A percentile compares a stretch with the other conserved stretches of the same genome.
phyloP scores from a whole-genome alignment of 2,329 filamentous ascomycete genomes.

The Beauveria varroae region DNA sequence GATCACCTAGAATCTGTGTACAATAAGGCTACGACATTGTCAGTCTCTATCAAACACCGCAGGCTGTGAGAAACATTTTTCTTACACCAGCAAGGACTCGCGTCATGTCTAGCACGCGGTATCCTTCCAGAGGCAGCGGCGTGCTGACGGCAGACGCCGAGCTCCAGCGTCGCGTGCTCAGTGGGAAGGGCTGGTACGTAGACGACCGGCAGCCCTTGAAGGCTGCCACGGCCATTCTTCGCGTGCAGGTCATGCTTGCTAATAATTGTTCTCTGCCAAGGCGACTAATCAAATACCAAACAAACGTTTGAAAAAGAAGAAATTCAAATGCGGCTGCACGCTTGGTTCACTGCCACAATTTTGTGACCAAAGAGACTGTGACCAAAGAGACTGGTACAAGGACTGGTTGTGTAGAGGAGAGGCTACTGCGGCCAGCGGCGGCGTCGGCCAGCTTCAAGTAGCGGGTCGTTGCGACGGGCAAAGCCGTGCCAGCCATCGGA shows the following conservation, averaged over 20 bases:
- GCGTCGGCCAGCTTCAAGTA: neutral
- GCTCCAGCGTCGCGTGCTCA: slow-evolving; percentile 4
- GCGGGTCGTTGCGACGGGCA: slow-evolving; percentile 2
- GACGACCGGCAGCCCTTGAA: slow-evolving; percentile 4
- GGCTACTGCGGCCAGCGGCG: neutral
- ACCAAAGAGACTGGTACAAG: neutral
- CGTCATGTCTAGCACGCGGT: slow-evolving; percentile 92
- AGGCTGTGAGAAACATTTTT: neutral
- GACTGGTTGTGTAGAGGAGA: neutral
- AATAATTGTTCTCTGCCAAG: neutral
- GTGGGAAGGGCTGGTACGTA: neutral
- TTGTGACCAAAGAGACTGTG: neutral
- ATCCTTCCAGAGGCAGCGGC: slow-evolving; percentile 66
- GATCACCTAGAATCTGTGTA: slow-evolving; percentile 90
- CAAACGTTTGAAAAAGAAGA: neutral
- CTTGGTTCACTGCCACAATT: neutral
- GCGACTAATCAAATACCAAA: neutral
- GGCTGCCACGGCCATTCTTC: neutral
- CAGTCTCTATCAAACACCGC: neutral
- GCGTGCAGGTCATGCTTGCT: slow-evolving; percentile 3
- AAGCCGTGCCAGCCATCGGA: neutral
- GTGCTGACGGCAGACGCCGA: slow-evolving; percentile 10
- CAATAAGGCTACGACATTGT: slow-evolving; percentile 68
- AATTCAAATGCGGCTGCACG: neutral
- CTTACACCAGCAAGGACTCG: slow-evolving; percentile 87